Conservation (phyloP, 1,284 basidiomycete species). For the Rhodotorula sp. region DNA sequence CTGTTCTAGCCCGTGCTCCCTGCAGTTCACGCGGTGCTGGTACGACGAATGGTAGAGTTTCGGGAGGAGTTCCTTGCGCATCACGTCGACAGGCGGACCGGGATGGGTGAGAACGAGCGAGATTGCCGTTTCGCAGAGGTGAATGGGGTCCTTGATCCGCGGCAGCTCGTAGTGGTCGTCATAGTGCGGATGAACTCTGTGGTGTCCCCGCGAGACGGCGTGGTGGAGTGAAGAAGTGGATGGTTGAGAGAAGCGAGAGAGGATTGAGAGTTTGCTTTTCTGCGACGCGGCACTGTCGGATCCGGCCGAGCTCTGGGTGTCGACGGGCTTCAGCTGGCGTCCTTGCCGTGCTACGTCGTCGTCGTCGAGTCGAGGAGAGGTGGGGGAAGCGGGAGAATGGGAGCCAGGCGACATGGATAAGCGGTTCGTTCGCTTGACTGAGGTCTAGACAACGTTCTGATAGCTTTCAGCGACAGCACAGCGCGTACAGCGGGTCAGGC, state of each 20-base stretch:
- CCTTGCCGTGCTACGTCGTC: not conserved
- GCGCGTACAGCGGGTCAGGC: not conserved
- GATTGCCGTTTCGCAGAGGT: slow-evolving; percentile 24
- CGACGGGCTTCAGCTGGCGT: not conserved
- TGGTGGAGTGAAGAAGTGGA: slow-evolving; percentile 5
- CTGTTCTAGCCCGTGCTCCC: slow-evolving; percentile 25
- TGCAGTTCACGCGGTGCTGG: slow-evolving; percentile 26
- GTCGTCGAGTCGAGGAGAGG: not conserved
- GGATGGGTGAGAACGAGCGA: slow-evolving; percentile 21
- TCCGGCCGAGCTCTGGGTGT: not conserved
- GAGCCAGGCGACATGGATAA: not conserved
- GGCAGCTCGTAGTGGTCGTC: slow-evolving; percentile 1
- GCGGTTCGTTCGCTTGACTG: not conserved
- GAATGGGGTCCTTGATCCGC: slow-evolving; percentile 14
- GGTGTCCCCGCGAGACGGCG: slow-evolving; percentile 17
- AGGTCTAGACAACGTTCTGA: not conserved
- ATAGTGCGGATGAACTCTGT: not conserved
- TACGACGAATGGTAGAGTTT: slow-evolving; percentile 31
- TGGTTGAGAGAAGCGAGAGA: not conserved
- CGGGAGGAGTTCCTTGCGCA: slow-evolving; percentile 16
- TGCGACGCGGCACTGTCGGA: not conserved
- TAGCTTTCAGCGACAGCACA: not conserved
- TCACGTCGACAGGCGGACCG: slow-evolving; percentile 20
- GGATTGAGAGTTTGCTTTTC: not conserved
- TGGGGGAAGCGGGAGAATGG: not conserved